A percentile compares a stretch with the other conserved stretches of the same genome.
phyloP scores from a whole-genome alignment of 345 rosid genomes.

The Citrus cavaleriei region DNA sequence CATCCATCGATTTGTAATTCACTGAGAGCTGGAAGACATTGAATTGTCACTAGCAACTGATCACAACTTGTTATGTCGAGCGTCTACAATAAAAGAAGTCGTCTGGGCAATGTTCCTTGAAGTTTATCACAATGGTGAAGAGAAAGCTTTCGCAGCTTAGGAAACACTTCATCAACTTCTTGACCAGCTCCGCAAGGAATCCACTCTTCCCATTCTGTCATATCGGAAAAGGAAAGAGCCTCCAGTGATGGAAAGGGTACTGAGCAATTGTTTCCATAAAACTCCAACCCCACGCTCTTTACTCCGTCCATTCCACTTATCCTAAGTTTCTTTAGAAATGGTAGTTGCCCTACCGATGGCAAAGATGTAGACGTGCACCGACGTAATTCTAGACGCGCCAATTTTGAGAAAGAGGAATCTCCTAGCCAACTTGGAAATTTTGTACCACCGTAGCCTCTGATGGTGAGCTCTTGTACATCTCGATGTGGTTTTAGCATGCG shows the following conservation, averaged over 20 bases:
- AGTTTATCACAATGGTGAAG: accelerated
- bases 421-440: background rate
- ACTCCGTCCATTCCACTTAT: background rate
- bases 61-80: no score
- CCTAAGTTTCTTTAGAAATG: accelerated
- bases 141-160: background rate
- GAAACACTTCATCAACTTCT: background rate
- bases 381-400: accelerated
- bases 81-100: no score
- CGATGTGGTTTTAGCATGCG: background rate
- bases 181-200: background rate
- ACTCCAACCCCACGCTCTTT: background rate
- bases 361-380: accelerated
- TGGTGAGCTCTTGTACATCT: background rate
- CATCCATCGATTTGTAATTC: no score
- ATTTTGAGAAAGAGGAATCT: background rate
- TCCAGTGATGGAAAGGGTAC: background rate
- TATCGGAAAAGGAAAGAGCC: accelerated
- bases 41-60: no score
- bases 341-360: background rate
- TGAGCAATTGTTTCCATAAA: background rate
- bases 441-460: background rate
- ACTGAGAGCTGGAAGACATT: no score
- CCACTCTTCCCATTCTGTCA: background rate
- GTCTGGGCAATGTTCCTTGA: no score